Conservation (phyloP, 2,329 filamentous ascomycete species). For the Fusarium graminum region DNA sequence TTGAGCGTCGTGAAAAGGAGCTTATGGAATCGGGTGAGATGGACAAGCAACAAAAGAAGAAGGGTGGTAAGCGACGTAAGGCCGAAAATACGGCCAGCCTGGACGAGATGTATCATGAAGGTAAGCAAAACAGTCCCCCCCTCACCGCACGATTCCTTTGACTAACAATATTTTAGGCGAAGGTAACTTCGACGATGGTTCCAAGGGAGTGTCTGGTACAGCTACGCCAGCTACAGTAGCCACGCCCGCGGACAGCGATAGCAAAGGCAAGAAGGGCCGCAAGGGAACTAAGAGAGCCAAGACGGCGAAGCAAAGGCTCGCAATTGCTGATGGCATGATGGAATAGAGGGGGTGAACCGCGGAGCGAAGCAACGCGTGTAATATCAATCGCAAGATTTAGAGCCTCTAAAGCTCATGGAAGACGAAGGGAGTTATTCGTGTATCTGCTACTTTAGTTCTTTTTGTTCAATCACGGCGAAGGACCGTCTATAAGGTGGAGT, state of each 20-base stretch:
- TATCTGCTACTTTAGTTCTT: conserved; percentile 27
- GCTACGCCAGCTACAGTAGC: conserved; percentile 89
- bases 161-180: conserved; percentile 73
- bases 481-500: conserved; percentile 33
- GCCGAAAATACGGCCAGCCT: conserved; percentile 72
- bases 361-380: conserved; percentile 35
- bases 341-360: conserved; percentile 44
- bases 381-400: conserved; percentile 41
- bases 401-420: conserved; percentile 27
- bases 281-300: conserved; percentile 70
- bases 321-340: conserved; percentile 72
- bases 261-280: conserved; percentile 67
- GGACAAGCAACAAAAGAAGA: conserved; percentile 74
- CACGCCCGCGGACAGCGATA: conserved; percentile 76
- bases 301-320: conserved; percentile 76
- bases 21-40: conserved; percentile 78
- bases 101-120: conserved; percentile 99
- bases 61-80: conserved; percentile 69
- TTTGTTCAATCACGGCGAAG: conserved; percentile 26
- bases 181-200: conserved; percentile 92
- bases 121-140: conserved; percentile 69
- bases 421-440: conserved; percentile 38
- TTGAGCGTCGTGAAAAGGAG: conserved; percentile 93
- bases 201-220: conserved; percentile 67
- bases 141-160: background rate